Evolutionary conservation across 495 filamentous ascomycete genomes (phyloP).

Genomic region (Xylaria palmicola): DNA sequence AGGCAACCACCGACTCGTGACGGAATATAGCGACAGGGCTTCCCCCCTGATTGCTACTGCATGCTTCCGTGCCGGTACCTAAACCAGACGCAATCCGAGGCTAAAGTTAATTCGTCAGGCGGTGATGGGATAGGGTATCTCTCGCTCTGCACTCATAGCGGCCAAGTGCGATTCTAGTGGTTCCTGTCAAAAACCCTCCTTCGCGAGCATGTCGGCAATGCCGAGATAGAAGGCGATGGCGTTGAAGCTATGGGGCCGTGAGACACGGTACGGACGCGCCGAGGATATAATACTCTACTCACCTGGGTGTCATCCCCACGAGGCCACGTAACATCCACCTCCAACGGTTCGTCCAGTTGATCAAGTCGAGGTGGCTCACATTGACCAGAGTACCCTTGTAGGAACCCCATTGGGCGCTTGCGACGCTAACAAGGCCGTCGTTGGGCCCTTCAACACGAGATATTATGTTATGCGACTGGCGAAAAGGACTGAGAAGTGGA

Average conservation of each 20-base stretch:
- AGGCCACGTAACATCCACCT: constrained; percentile 67
- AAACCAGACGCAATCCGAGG: no score
- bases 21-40: no score
- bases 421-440: constrained; percentile 89
- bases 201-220: constrained; percentile 82
- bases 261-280: constrained; percentile 13
- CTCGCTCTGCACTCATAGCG: background rate
- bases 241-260: constrained; percentile 68
- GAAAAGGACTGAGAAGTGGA: constrained; percentile 70
- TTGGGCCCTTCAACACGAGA: constrained; percentile 73
- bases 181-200: constrained; percentile 57
- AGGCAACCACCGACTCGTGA: no score
- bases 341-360: constrained; percentile 91
- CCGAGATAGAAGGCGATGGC: constrained; percentile 93
- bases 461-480: constrained; percentile 69
- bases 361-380: constrained; percentile 88
- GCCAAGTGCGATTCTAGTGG: background rate
- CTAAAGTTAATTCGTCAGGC: background rate
- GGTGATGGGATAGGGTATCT: background rate
- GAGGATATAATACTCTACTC: constrained; percentile 26
- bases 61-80: no score
- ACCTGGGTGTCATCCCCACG: constrained; percentile 70
- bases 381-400: constrained; percentile 89
- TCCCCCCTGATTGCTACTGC: no score
- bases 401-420: constrained; percentile 82